Evolutionary conservation across 73 alveolate species (phyloP), one percentile per base, ranked within the genome.

Genomic region (Paramecium sexaurelia): DNA sequence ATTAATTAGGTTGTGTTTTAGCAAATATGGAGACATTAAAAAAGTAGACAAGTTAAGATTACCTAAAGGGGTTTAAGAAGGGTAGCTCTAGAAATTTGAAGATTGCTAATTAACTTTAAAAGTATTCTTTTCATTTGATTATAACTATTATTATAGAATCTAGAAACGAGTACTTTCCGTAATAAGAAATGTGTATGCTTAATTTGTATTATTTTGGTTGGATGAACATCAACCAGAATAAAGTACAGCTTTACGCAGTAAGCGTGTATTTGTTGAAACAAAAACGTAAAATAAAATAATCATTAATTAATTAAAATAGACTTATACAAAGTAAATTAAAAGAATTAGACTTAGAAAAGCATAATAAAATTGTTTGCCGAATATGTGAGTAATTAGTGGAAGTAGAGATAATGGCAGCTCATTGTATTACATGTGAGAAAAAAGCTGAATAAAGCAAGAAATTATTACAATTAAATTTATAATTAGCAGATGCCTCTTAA

Each of bases 71-170:
- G 0, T 11, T 78, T 13, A 78, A 78, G 20, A 78, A 78, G 90
- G 90, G 90, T 1, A 78, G 90, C 41, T 78, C 68, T 56, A 78
- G 73, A 22, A 78, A 78, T 43, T 26, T 78, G 5, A 78, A 78
- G 45, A 78, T 78, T 22, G 68, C 47, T 7, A 78, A 41, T 45
- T 45, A 78, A 78, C 55, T 78, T 36, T 43, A 78, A 13, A 78
- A 78, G 90, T 78, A 78, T 22, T 17, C 41, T 35, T 3, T 10
- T 78, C 9, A n/a, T 8, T 43, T 15, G 2, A 45, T 45, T 7
- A 15, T 22, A 10, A 41, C 13, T 3, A 40, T 35, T 1, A 1
- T 41, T 78, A 5, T 78, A 78, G 90, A 43, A 78, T 78, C 24
- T 22, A 78, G 43, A 78, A 78, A 33, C n/a, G 90, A 78, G n/a